phyloP scores from a whole-genome alignment of 1,139 yeast species.

The Pichia sp. region DNA sequence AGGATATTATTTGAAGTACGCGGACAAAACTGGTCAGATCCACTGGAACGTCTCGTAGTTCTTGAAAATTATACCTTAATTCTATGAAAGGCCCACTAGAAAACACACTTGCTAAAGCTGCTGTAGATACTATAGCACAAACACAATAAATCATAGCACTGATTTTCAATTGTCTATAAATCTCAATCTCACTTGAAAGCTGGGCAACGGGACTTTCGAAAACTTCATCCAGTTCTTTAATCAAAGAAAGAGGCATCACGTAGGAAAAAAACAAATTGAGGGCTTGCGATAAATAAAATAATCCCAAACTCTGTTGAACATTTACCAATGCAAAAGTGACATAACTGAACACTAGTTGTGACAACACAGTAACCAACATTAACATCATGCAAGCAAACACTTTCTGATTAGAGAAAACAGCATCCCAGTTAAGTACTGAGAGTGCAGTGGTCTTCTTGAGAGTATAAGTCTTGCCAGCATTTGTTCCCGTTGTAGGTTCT shows the following conservation, averaged over 20 bases:
- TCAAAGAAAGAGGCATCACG: slow-evolving; percentile 25
- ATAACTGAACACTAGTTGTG: slow-evolving; percentile 40
- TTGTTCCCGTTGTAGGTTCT: neutral
- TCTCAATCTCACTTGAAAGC: slow-evolving; percentile 22
- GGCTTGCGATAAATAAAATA: slow-evolving; percentile 26
- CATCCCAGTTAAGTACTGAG: slow-evolving; percentile 32
- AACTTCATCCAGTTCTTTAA: slow-evolving; percentile 23
- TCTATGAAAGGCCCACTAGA: slow-evolving; percentile 14
- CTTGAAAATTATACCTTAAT: neutral
- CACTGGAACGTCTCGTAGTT: slow-evolving; percentile 3
- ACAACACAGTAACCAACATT: slow-evolving; percentile 35
- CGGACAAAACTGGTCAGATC: slow-evolving; percentile 23
- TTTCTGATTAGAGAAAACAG: slow-evolving; percentile 28
- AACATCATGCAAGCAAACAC: slow-evolving; percentile 29
- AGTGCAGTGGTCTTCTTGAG: slow-evolving; percentile 17
- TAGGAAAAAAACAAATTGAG: slow-evolving; percentile 26
- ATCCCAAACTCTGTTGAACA: slow-evolving; percentile 39
- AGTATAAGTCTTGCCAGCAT: slow-evolving; percentile 1
- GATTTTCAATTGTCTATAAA: slow-evolving; percentile 21
- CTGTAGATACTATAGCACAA: slow-evolving; percentile 21
- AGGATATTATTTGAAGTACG: slow-evolving; percentile 17
- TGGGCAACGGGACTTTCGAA: slow-evolving; percentile 24
- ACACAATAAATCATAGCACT: slow-evolving; percentile 20
- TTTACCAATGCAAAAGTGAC: slow-evolving; percentile 42
- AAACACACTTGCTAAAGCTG: slow-evolving; percentile 21